Percentiles rank a stretch among this genome's conserved stretches.
Conservation (phyloP, 371 early-diverging fungal species). For the Globomyces sp. region DNA sequence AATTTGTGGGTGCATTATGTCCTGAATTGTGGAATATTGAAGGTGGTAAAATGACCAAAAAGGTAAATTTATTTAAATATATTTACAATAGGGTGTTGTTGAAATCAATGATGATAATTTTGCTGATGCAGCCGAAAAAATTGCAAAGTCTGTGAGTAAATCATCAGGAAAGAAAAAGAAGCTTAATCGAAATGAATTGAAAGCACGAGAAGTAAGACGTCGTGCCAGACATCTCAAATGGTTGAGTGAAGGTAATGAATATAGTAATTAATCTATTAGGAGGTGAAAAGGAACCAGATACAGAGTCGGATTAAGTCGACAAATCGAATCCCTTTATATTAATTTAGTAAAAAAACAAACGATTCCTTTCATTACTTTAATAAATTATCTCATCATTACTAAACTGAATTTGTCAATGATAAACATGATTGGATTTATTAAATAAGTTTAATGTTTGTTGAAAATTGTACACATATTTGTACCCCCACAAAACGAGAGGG, state of each 20-base stretch:
- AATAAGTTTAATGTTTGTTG: not conserved
- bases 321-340: too few species aligned
- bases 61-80: conserved; percentile 10
- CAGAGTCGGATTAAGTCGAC: conserved; percentile 60
- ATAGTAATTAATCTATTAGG: too few species aligned
- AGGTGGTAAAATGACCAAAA: conserved; percentile 46
- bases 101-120: conserved; percentile 60
- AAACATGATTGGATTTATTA: not conserved
- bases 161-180: conserved; percentile 65
- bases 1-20: conserved; percentile 78
- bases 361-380: too few species aligned
- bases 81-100: conserved; percentile 31
- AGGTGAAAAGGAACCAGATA: conserved; percentile 63
- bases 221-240: conserved; percentile 71
- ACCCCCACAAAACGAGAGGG: too few species aligned
- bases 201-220: conserved; percentile 66
- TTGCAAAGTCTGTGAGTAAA: conserved; percentile 36
- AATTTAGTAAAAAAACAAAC: too few species aligned
- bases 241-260: conserved; percentile 57
- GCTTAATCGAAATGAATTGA: conserved; percentile 73
- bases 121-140: conserved; percentile 59
- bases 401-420: too few species aligned
- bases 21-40: conserved; percentile 78
- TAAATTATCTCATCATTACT: too few species aligned
- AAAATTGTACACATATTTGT: not conserved